Conservation (phyloP, 495 filamentous ascomycete species). For the Podospora tetraspora region DNA sequence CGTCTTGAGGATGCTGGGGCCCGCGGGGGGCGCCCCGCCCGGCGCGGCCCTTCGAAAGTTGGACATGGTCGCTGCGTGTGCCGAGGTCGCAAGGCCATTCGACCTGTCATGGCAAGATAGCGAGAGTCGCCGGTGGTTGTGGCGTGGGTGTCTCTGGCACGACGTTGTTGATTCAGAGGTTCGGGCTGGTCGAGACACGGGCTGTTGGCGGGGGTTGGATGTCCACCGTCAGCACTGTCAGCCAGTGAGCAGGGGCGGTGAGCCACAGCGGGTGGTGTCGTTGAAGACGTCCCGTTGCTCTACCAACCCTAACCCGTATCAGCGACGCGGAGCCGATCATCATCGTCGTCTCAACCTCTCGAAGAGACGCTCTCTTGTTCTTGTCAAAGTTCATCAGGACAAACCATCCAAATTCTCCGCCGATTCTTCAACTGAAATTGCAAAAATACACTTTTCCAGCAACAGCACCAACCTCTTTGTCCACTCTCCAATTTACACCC, state of each 20-base stretch:
- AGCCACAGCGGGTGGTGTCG: neutral
- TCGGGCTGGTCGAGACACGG: neutral
- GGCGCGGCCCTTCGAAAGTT: slow-evolving; percentile 19
- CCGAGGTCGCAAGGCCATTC: slow-evolving; percentile 1
- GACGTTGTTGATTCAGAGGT: neutral
- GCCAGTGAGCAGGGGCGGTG: neutral
- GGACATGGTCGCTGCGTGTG: slow-evolving; percentile 17
- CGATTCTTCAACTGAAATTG: neutral
- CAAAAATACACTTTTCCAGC: neutral
- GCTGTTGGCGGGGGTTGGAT: neutral
- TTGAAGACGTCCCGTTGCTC: neutral
- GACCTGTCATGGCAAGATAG: slow-evolving; percentile 6
- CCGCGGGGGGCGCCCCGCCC: slow-evolving; percentile 9
- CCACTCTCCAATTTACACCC: neutral
- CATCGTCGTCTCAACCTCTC: neutral
- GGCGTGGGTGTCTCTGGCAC: neutral
- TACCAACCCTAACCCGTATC: neutral
- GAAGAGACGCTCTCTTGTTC: neutral
- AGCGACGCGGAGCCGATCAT: neutral
- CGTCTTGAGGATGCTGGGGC: slow-evolving; percentile 59
- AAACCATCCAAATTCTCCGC: neutral
- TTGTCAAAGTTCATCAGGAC: neutral
- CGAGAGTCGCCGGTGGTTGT: neutral
- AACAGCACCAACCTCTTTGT: neutral
- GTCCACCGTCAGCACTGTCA: neutral